Conservation (phyloP, 2,329 filamentous ascomycete genomes). For the Lasiodiplodia citricola region DNA sequence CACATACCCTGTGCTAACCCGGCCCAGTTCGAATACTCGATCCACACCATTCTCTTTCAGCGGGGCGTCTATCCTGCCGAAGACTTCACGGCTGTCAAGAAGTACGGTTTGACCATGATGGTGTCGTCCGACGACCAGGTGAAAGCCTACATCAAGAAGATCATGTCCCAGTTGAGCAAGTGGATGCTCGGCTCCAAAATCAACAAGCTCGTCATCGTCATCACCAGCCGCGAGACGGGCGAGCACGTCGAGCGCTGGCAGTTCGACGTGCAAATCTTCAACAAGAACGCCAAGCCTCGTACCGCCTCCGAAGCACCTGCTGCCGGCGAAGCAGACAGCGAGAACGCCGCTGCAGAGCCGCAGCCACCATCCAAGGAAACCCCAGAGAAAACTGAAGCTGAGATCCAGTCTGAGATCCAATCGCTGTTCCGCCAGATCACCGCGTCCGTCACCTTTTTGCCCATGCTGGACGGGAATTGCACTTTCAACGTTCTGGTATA, state of each 20-base stretch:
- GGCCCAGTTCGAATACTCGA: slow-evolving; percentile 88
- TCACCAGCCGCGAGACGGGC: slow-evolving; percentile 95
- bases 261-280: slow-evolving; percentile 72
- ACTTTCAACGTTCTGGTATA: slow-evolving; percentile 99
- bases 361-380: not conserved
- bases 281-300: slow-evolving; percentile 14
- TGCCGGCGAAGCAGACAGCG: slow-evolving; percentile 62
- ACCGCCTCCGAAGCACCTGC: not conserved
- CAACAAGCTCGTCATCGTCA: slow-evolving; percentile 93
- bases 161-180: slow-evolving; percentile 95
- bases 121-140: slow-evolving; percentile 96
- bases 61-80: slow-evolving; percentile 85
- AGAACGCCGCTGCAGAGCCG: slow-evolving; percentile 61
- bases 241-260: slow-evolving; percentile 98
- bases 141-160: slow-evolving; percentile 98
- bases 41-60: slow-evolving; percentile 97
- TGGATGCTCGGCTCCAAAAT: slow-evolving; percentile 99
- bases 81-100: slow-evolving; percentile 97
- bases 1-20: slow-evolving; percentile 28
- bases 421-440: slow-evolving; percentile 98
- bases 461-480: slow-evolving; percentile 91
- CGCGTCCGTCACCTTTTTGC: slow-evolving; percentile 94
- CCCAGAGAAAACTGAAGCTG: slow-evolving; percentile 82
- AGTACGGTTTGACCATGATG: slow-evolving; percentile 99
- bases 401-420: slow-evolving; percentile 95